Base-by-base conservation (phyloP, 306 rosid species). In the Trichosanthes cucumerina region DNA sequence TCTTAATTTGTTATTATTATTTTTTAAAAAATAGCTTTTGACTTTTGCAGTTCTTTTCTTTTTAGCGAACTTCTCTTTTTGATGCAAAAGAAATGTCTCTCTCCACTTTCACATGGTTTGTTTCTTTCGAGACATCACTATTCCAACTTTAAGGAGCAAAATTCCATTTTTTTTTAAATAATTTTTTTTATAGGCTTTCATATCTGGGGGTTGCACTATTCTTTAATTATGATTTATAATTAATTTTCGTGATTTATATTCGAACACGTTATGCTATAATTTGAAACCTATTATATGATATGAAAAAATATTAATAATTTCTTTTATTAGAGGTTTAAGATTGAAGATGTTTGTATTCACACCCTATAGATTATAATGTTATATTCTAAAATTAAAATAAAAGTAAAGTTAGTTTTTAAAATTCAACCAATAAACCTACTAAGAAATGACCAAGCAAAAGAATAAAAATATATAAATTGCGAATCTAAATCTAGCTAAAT, bases 91-190 rank as follows among this genome's bases (percentile, higher is more conserved):
- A 71, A 71, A 46, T 46, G 76, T 71, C 76, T 11, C 54, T 24
- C 57, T 71, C 57, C 76, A 49, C 76, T 43, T 6, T 26, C 76
- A 71, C 76, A 71, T 71, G 76, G 76, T 46, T 71, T 71, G 76
- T 71, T 71, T 71, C 57, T 71, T 44, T 44, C 57, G 39, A 71
- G 39, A 46, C 39, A 46, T 71, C 76, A 71, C 76, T 24, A 24
- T 68, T 68, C 53, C 72, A 41, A 41, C 75, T 21, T 68, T 68
- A 68, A 38, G 47, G 9, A 68, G 33, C 33, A 68, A 38, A 1
- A 21, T 69, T 41, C 53, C 2, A 41, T n/a, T 21, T 69, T 4
- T n/a, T 68, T 36, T 38, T 5, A 11, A 14, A 2, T 13, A 34
- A 36, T 21, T n/a, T 1, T 64, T 14, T 6, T 16, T 16, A 57